phyloP scores from a whole-genome alignment of 1,284 basidiomycete species.

The Erythrobasidium hasegawianum region DNA sequence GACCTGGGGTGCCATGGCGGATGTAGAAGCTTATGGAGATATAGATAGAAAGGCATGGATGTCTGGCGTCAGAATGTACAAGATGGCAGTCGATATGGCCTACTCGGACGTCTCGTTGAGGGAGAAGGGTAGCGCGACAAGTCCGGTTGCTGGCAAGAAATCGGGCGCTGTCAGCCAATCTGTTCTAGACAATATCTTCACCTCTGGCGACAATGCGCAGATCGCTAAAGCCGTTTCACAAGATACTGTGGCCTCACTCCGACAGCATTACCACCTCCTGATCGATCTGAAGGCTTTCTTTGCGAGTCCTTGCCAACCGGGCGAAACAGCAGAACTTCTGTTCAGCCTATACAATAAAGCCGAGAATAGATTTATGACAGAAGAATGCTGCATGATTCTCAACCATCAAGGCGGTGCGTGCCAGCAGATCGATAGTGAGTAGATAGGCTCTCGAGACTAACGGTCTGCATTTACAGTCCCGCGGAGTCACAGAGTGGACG shows the following conservation, averaged over 20 bases:
- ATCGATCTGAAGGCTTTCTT: conserved; percentile 88
- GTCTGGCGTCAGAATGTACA: conserved; percentile 70
- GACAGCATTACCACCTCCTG: conserved; percentile 78
- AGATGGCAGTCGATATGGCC: conserved; percentile 48
- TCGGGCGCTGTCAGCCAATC: conserved; percentile 43
- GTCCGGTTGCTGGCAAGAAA: neutral
- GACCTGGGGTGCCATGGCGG: conserved; percentile 80
- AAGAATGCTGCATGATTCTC: conserved; percentile 85
- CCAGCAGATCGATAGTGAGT: conserved; percentile 57
- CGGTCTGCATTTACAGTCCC: conserved; percentile 46
- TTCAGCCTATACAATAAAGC: conserved; percentile 88
- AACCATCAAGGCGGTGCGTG: conserved; percentile 83
- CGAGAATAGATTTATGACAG: conserved; percentile 78
- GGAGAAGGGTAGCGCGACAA: neutral
- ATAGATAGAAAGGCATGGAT: conserved; percentile 41
- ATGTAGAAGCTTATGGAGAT: conserved; percentile 61
- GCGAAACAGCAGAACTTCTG: conserved; percentile 86
- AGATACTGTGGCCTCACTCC: neutral
- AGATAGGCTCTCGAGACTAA: too few species aligned
- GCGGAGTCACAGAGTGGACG: conserved; percentile 50
- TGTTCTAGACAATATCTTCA: conserved; percentile 10
- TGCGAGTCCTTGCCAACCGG: conserved; percentile 79
- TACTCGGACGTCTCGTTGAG: conserved; percentile 8
- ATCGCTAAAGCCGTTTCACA: neutral
- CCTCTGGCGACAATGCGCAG: conserved; percentile 1